phyloP scores from a whole-genome alignment of 2,329 filamentous ascomycete genomes.

The Fusarium sp. region DNA sequence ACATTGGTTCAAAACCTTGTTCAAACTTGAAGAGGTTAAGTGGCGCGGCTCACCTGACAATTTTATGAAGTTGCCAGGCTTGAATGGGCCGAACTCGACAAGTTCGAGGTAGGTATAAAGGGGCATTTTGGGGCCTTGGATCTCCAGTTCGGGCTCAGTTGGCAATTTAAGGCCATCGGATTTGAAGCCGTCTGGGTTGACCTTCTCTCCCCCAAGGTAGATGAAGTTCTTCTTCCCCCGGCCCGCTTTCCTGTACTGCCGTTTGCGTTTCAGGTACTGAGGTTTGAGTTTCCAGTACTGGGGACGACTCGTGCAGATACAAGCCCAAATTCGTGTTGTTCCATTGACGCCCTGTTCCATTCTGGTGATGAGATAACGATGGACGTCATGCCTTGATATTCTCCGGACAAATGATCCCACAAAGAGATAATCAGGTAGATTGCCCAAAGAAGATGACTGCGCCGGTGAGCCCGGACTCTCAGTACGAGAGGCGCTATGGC shows the following conservation, averaged over 20 bases:
- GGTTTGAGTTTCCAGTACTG: not conserved
- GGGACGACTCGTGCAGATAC: not conserved
- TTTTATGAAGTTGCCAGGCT: not conserved
- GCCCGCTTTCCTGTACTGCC: not conserved
- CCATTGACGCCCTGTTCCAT: not conserved
- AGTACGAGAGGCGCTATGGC: not conserved
- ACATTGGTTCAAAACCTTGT: not conserved
- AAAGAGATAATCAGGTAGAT: not conserved
- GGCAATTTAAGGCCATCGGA: not conserved
- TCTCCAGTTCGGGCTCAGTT: not conserved
- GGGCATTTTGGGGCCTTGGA: not conserved
- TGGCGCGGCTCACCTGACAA: not conserved
- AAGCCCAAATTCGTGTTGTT: not conserved
- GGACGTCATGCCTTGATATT: not conserved
- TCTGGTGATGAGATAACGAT: not conserved
- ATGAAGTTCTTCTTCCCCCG: not conserved
- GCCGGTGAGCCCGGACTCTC: not conserved
- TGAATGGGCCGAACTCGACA: not conserved
- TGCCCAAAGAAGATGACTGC: not conserved
- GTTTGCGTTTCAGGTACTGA: too few species aligned
- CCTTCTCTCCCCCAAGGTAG: not conserved
- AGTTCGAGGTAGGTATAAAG: not conserved
- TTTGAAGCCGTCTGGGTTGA: not conserved
- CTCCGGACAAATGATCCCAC: not conserved
- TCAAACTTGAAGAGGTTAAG: not conserved